Evolutionary conservation across 202 grass and related monocot species (phyloP), one percentile per base, ranked within the genome.

Genomic region (Hordeum pubiflorum): DNA sequence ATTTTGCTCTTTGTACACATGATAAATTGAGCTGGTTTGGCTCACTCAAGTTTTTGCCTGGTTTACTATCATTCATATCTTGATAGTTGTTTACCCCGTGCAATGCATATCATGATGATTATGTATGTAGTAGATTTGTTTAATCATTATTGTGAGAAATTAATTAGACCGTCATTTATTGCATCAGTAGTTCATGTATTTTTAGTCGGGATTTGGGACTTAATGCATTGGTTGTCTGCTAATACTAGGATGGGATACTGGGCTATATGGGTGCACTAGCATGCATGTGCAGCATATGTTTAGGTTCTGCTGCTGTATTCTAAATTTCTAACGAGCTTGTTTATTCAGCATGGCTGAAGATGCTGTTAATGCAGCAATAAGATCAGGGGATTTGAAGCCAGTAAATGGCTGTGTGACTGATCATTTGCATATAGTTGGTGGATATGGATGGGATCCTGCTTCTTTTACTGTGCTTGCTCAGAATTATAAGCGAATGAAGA

Each of bases 281-380:
- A 74, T 66, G 24, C 29, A 6, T 80, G 56, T 15, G 4, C 21
- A 72, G 7, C 22, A 11, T 39, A 63, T 78, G 48, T 72, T 67
- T 48, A 32, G 80, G 3, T 1, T 7, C 17, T 12, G 31, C 73
- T 62, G 78, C 29, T 69, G 50, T 52, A 29, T 81, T 48, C 75
- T 46, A 14, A 46, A 46, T 46, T 48, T 15, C 44, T 93, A 63
- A 84, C 78, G 27, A 74, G 39, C 22, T 58, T 14, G 17, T 72
- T 81, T 81, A 63, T 61, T 72, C 85, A 98, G 95, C 83, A 98
- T 93, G 95, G 95, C 95, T 79, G 95, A 94, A 83, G 95, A 98
- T 78, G 95, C 90, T 78, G 85, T 94, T 86, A 86, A 93, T 85
- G 90, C 77, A 39, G 92, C 95, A 62, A 87, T 98, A 87, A 82